A percentile compares a stretch with the other conserved stretches of the same genome.
Evolutionary conservation across 2,329 filamentous ascomycete species (phyloP).

Genomic region (Penicillium sp.): DNA sequence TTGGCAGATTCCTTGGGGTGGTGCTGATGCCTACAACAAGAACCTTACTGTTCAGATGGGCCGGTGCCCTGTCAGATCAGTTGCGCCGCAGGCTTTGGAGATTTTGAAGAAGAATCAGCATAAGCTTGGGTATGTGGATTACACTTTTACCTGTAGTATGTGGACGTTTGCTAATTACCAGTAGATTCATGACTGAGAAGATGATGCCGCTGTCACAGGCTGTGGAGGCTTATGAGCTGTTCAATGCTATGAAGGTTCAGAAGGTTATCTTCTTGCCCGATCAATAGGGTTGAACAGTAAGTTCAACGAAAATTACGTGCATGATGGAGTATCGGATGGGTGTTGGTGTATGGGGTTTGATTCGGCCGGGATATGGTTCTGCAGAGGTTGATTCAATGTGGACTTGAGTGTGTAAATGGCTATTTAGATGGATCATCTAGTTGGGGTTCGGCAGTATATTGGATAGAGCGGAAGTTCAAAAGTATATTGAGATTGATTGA

Average conservation of each 20-base stretch:
- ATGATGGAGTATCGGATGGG: background rate
- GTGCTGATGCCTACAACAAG: slow-evolving; percentile 65
- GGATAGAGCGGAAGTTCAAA: background rate
- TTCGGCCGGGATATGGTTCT: background rate
- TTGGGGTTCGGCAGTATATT: too few species aligned
- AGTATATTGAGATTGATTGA: background rate
- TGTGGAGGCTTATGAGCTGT: slow-evolving; percentile 68
- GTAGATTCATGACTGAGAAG: slow-evolving; percentile 74
- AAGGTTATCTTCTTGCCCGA: slow-evolving; percentile 67
- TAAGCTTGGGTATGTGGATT: slow-evolving; percentile 58
- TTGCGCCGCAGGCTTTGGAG: slow-evolving; percentile 66
- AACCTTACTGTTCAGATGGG: slow-evolving; percentile 75
- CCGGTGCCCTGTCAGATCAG: slow-evolving; percentile 70
- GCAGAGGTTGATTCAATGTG: too few species aligned
- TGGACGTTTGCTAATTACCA: slow-evolving; percentile 12
- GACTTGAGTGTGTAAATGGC: too few species aligned
- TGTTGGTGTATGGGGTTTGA: background rate
- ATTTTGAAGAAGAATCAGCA: slow-evolving; percentile 67
- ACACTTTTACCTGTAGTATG: background rate
- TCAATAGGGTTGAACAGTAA: slow-evolving; percentile 26
- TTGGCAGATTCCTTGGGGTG: slow-evolving; percentile 64
- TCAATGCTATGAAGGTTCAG: slow-evolving; percentile 71
- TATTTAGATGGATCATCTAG: too few species aligned
- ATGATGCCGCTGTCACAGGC: slow-evolving; percentile 70
- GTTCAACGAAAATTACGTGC: background rate